Evolutionary conservation across 2,329 filamentous ascomycete genomes (phyloP).

Genomic region (Xylariaceae sp.): DNA sequence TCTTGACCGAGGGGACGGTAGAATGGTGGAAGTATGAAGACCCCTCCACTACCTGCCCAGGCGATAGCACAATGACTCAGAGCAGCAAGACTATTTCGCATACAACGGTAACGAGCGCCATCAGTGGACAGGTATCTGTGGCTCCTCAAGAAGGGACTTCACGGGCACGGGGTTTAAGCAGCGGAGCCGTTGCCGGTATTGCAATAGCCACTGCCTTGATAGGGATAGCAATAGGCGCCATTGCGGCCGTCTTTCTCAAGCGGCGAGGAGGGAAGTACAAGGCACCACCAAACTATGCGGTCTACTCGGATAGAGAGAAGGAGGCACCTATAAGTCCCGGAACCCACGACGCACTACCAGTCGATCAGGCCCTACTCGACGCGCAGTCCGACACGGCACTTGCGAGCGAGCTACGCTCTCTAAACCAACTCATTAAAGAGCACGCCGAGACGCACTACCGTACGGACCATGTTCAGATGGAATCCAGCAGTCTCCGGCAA

Average conservation of each 20-base stretch:
- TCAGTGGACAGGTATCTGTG: neutral
- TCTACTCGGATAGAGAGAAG: conserved; percentile 15
- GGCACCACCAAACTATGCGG: conserved; percentile 9
- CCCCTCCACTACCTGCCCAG: too few species aligned
- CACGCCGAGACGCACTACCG: conserved; percentile 39
- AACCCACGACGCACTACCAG: conserved; percentile 13
- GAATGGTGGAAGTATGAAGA: too few species aligned
- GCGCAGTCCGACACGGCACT: conserved; percentile 34
- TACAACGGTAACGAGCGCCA: neutral
- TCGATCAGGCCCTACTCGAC: conserved; percentile 33
- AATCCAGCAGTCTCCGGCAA: conserved; percentile 18
- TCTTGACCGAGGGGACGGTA: too few species aligned
- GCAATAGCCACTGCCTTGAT: conserved; percentile 15
- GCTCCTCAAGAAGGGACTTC: neutral
- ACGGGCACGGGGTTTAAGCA: conserved; percentile 3
- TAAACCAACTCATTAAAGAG: conserved; percentile 33
- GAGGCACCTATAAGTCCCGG: conserved; percentile 13
- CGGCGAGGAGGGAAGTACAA: conserved; percentile 17
- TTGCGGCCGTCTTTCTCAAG: conserved; percentile 24
- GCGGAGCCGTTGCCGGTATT: conserved; percentile 17
- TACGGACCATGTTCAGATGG: conserved; percentile 18
- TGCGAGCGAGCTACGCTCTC: conserved; percentile 27
- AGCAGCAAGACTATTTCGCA: neutral
- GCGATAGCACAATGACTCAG: too few species aligned
- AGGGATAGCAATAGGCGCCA: conserved; percentile 13